Percentiles rank a stretch among this genome's conserved stretches.
Conservation (phyloP, 2,329 filamentous ascomycete genomes). For the Ceratocystis variospora region DNA sequence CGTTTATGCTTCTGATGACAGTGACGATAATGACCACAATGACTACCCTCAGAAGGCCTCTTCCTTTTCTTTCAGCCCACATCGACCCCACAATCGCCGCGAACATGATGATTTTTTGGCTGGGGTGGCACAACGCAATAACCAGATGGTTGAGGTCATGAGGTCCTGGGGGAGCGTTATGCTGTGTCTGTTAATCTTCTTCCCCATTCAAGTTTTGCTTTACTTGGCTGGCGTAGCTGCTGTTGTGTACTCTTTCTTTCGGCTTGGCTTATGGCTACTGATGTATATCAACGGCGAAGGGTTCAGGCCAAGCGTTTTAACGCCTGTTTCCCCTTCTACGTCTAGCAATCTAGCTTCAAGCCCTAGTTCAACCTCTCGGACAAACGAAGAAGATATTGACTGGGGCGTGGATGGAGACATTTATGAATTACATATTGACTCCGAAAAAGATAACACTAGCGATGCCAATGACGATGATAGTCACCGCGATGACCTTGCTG, state of each 20-base stretch:
- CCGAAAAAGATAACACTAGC: background rate
- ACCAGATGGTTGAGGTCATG: constrained; percentile 9
- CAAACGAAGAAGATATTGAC: constrained; percentile 26
- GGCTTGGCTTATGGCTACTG: constrained; percentile 5
- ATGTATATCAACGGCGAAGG: background rate
- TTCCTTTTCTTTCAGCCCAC: background rate
- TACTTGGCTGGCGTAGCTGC: constrained; percentile 1
- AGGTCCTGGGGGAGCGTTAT: constrained; percentile 10
- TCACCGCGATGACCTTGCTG: constrained; percentile 15
- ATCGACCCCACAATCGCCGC: background rate
- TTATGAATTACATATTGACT: constrained; percentile 19
- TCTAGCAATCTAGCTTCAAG: too few species aligned
- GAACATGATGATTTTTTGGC: constrained; percentile 9
- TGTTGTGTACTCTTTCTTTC: constrained; percentile 11
- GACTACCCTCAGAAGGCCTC: background rate
- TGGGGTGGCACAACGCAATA: background rate
- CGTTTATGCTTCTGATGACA: background rate
- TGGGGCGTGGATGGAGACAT: constrained; percentile 24
- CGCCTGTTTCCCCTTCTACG: too few species aligned
- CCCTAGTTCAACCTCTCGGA: constrained; percentile 19
- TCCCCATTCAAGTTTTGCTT: constrained; percentile 15
- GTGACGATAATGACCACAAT: background rate
- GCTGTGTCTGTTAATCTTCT: constrained; percentile 14
- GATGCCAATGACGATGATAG: background rate
- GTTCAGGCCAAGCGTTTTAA: background rate